Percentiles rank a stretch among this genome's conserved stretches.
Conservation (phyloP, 176 grass and related monocot species). For the Stipa capillata region DNA sequence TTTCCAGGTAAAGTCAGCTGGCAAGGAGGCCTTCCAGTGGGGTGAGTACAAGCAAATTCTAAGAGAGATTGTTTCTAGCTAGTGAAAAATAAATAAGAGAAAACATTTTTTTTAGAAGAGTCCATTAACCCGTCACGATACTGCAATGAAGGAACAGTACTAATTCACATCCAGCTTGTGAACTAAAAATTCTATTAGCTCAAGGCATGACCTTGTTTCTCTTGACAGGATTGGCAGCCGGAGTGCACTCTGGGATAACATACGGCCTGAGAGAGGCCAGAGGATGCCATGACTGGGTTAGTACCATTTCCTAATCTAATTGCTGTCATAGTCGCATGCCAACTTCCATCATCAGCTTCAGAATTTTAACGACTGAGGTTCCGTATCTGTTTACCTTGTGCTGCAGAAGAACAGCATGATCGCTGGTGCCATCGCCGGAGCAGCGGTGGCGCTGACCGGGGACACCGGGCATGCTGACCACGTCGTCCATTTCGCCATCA, state of each 20-base stretch:
- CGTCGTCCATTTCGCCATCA: conserved; percentile 73
- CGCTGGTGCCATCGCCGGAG: conserved; percentile 66
- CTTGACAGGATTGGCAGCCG: conserved; percentile 56
- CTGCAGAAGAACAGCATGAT: conserved; percentile 71
- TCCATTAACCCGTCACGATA: no score
- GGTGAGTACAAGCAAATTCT: conserved; percentile 16
- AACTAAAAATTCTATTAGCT: neutral
- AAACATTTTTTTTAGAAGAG: no score
- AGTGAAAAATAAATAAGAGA: no score
- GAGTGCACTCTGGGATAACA: conserved; percentile 70
- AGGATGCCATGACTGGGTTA: conserved; percentile 77
- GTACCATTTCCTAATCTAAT: neutral
- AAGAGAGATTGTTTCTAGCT: neutral
- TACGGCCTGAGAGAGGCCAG: conserved; percentile 76
- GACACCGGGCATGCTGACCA: conserved; percentile 53
- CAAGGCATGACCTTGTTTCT: neutral
- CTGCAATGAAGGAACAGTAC: no score
- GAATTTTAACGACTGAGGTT: no score
- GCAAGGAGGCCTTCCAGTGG: conserved; percentile 90
- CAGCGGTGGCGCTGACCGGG: conserved; percentile 48
- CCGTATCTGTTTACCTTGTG: neutral
- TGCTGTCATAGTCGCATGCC: neutral
- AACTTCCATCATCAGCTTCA: neutral
- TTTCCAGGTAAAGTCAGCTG: conserved; percentile 60
- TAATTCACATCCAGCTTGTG: no score